These are phyloP conservation scores for Suhomyces yuchorum DNA, from an alignment of 1,139 yeast species.

Conservation along the genomic window DNA sequence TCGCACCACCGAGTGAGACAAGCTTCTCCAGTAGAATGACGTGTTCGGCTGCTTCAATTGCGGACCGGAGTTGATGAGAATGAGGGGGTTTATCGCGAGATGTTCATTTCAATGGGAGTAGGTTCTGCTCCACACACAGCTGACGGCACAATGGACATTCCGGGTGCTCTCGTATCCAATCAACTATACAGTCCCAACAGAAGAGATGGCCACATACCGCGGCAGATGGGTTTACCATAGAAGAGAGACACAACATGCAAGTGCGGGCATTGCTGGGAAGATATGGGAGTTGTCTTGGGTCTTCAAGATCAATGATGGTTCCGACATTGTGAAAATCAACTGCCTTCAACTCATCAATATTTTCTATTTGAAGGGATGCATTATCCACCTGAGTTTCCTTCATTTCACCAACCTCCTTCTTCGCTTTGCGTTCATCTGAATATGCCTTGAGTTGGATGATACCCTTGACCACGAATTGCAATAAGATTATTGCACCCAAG, in stretches of 20 bases:
- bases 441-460: constrained; percentile 37
- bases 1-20: too few species aligned
- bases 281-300: constrained; percentile 61
- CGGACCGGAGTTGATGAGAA: too few species aligned
- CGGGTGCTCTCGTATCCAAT: constrained; percentile 85
- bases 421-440: constrained; percentile 20
- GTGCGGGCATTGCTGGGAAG: constrained; percentile 70
- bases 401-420: constrained; percentile 8
- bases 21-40: too few species aligned
- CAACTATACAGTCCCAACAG: constrained; percentile 89
- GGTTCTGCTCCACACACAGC: constrained; percentile 68
- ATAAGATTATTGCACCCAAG: constrained; percentile 67
- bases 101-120: constrained; percentile 64
- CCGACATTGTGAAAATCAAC: constrained; percentile 2
- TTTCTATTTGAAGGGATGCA: constrained; percentile 4
- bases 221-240: constrained; percentile 80
- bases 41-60: too few species aligned
- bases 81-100: too few species aligned
- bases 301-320: constrained; percentile 51
- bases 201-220: constrained; percentile 91
- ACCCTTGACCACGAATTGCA: constrained; percentile 58
- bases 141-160: constrained; percentile 94
- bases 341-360: constrained; percentile 16
- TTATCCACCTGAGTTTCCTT: constrained; percentile 11
- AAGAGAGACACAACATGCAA: constrained; percentile 82